These are phyloP conservation scores for Psidium guajava DNA, from an alignment of 345 rosid genomes.

Conservation along the genomic window DNA sequence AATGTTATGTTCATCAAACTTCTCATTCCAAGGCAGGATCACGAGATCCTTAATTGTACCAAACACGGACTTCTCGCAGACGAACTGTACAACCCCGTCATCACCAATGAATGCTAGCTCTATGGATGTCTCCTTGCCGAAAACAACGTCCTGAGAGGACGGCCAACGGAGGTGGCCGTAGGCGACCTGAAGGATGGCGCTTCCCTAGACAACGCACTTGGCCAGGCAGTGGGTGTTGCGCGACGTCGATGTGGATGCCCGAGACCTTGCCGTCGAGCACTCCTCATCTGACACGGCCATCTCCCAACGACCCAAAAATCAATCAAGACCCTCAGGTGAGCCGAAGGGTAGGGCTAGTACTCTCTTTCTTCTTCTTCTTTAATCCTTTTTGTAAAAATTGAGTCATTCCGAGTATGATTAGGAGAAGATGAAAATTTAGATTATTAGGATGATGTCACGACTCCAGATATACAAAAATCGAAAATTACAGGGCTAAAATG, in stretches of 20 bases:
- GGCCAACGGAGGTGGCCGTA: constrained; percentile 69
- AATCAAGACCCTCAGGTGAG: background rate
- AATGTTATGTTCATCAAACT: constrained; percentile 22
- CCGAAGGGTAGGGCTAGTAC: background rate
- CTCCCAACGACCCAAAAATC: background rate
- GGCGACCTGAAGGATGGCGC: constrained; percentile 78
- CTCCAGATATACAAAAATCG: no score
- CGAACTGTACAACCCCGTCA: constrained; percentile 67
- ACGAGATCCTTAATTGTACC: constrained; percentile 88
- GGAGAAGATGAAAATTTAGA: no score
- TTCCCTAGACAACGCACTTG: constrained; percentile 78
- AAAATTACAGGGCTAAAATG: no score
- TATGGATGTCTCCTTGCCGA: constrained; percentile 93
- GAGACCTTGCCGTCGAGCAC: constrained; percentile 60
- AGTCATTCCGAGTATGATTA: no score
- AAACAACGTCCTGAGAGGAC: constrained; percentile 65
- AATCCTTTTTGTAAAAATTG: no score
- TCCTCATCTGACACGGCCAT: constrained; percentile 98
- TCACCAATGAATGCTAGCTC: constrained; percentile 69
- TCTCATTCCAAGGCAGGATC: constrained; percentile 54
- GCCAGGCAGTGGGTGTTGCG: constrained; percentile 59
- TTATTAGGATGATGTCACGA: background rate
- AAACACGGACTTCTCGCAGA: constrained; percentile 79
- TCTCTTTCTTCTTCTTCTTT: background rate
- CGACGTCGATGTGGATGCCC: constrained; percentile 50